Base-by-base conservation (phyloP, 164 flowering plant species). In the Liriodendron chinense region DNA sequence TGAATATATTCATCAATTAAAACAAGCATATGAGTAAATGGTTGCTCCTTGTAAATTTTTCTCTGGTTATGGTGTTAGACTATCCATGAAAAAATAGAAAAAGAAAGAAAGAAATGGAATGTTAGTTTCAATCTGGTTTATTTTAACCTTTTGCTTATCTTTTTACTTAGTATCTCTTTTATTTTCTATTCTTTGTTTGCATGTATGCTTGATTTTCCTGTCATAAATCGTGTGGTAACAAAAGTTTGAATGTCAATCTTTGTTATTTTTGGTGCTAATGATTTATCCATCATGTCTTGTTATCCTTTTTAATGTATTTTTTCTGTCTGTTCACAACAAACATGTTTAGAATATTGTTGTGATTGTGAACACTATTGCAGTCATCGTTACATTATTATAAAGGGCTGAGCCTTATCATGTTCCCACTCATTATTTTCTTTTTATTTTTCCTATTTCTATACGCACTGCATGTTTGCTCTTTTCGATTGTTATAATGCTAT, bases 401-500 rank as follows among this genome's bases (percentile, higher is more conserved):
- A 64, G 64, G 64, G 43, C 64, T 22, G 22, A 61, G 22, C 23
- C 53, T 53, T 34, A 10, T 20, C 66, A 1, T 66, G 61, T 10
- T 22, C 3, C 9, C 49, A 24, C 14, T 50, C 24, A 59, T 14
- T 24, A 71, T 72, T 68, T 61, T 47, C 20, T 34, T 34, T 23
- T 61, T 47, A 9, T 34, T 34, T 23, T 64, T n/a, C 12, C 24
- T 14, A 21, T 64, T 64, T 64, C 67, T 64, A 24, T 64, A 34
- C 43, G 43, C 43, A 34, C 43, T 34, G 43, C 7, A 34, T 4
- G 43, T 4, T 34, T 12, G 21, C 14, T 64, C 48, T 47, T 50
- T 61, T 69, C 49, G 53, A 1, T 65, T 65, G 66, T 64, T 70
- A 34, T 72, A 24, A 75, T 74, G 70, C 68, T 48, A 72, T 53